Conservation (phyloP, 148 eudicot species). For the Nyssa sinensis region DNA sequence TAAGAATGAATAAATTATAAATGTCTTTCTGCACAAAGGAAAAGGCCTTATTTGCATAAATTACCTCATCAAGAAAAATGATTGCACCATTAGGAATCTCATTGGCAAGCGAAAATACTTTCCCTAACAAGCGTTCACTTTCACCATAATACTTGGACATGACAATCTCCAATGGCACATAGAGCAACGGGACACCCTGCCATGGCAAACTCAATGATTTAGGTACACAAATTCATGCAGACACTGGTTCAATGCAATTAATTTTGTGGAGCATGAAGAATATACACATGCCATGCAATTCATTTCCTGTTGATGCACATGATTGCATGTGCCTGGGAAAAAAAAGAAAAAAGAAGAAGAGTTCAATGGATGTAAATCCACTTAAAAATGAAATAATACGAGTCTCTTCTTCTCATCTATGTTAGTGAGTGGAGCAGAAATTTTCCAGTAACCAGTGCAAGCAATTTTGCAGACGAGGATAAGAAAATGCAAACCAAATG, state of each 20-base stretch:
- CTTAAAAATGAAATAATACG: background rate
- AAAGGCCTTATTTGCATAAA: background rate
- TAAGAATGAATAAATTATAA: background rate
- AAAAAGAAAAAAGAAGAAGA: too few species aligned
- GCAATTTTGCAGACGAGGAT: background rate
- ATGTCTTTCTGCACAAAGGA: background rate
- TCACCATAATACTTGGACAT: conserved; percentile 97
- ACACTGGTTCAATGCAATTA: background rate
- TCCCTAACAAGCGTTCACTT: conserved; percentile 89
- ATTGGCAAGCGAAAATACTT: conserved; percentile 89
- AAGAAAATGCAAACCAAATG: background rate
- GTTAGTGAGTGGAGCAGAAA: background rate
- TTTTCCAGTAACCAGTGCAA: background rate
- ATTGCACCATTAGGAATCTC: conserved; percentile 90
- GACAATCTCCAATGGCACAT: conserved; percentile 88
- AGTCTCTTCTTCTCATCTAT: background rate
- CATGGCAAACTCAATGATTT: conserved; percentile 1
- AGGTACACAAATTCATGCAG: background rate
- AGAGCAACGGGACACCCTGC: conserved; percentile 85
- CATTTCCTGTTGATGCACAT: background rate
- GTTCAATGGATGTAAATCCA: background rate
- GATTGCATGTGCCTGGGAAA: background rate
- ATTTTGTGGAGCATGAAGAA: background rate
- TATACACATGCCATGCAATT: background rate
- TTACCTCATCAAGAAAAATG: conserved; percentile 93